A percentile compares a stretch with the other conserved stretches of the same genome.
Evolutionary conservation across 1,284 basidiomycete species (phyloP).

Genomic region (Marasmius tenuissimus): DNA sequence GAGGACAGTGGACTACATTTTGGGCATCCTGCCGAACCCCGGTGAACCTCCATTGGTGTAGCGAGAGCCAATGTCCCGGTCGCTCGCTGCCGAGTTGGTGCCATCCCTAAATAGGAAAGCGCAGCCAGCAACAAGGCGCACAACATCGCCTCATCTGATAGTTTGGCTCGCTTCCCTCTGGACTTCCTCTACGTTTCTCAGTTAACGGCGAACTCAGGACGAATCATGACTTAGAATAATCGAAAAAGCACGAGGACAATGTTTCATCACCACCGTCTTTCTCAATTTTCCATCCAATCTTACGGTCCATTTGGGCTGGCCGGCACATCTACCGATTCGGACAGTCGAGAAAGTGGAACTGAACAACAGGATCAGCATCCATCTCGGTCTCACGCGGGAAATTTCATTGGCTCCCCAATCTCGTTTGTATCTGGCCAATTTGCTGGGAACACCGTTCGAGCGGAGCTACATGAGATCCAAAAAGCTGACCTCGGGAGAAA

Average conservation of each 20-base stretch:
- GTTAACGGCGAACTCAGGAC: background rate
- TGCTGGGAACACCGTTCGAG: slow-evolving; percentile 54
- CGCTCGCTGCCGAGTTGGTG: no score
- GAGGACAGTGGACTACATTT: no score
- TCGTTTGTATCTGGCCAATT: slow-evolving; percentile 60
- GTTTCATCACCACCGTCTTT: background rate
- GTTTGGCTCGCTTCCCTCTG: background rate
- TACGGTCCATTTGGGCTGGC: slow-evolving; percentile 3
- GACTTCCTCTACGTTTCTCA: background rate
- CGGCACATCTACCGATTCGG: background rate
- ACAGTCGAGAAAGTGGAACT: background rate
- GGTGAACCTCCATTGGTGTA: no score
- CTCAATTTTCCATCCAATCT: background rate
- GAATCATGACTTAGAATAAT: background rate
- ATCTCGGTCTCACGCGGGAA: slow-evolving; percentile 5
- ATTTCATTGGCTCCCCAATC: slow-evolving; percentile 42
- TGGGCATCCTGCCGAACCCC: no score
- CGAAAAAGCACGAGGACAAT: background rate
- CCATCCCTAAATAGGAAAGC: background rate
- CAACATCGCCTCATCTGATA: background rate
- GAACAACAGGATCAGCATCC: background rate
- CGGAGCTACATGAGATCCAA: slow-evolving; percentile 53
- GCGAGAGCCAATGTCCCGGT: no score
- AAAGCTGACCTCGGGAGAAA: slow-evolving; percentile 16
- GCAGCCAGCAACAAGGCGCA: background rate